Conservation (phyloP, 176 grass and related monocot species). For the Aegilops tauschii region DNA sequence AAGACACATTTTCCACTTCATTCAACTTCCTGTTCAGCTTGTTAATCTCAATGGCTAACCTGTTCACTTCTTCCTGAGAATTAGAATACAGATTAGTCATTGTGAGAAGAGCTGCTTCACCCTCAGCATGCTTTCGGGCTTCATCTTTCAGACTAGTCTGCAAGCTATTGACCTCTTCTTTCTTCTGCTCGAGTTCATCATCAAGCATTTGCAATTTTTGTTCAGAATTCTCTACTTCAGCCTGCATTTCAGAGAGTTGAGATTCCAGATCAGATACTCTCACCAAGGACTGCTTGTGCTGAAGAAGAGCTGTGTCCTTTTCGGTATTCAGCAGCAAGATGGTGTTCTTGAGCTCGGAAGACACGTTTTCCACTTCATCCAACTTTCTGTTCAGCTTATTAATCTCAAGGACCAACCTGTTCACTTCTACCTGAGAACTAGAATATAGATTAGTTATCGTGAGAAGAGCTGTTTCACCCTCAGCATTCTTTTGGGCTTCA, state of each 20-base stretch:
- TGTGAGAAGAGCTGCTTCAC: constrained; percentile 4
- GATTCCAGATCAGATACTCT: constrained; percentile 33
- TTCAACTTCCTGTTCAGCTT: constrained; percentile 37
- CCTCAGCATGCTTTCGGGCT: neutral
- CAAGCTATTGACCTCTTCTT: constrained; percentile 22
- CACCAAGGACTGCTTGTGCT: constrained; percentile 19
- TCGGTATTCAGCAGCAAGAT: constrained; percentile 14
- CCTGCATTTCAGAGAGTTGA: neutral
- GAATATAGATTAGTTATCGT: constrained; percentile 3
- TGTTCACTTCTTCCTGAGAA: constrained; percentile 18
- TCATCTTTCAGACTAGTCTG: constrained; percentile 5
- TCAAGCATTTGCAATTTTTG: constrained; percentile 20
- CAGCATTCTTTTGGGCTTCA: neutral
- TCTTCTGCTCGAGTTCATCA: constrained; percentile 41
- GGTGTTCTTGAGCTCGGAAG: constrained; percentile 1
- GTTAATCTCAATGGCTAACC: constrained; percentile 25
- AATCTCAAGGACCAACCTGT: constrained; percentile 10
- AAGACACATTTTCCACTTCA: constrained; percentile 27
- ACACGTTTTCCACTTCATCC: constrained; percentile 38
- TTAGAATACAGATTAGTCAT: neutral
- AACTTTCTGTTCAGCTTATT: constrained; percentile 44
- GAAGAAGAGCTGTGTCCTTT: constrained; percentile 4
- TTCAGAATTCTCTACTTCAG: constrained; percentile 21
- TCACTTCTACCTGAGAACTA: constrained; percentile 17
- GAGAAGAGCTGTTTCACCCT: constrained; percentile 12